Conservation (phyloP, 805 yeast species). For the Ogataea populi-albae region DNA sequence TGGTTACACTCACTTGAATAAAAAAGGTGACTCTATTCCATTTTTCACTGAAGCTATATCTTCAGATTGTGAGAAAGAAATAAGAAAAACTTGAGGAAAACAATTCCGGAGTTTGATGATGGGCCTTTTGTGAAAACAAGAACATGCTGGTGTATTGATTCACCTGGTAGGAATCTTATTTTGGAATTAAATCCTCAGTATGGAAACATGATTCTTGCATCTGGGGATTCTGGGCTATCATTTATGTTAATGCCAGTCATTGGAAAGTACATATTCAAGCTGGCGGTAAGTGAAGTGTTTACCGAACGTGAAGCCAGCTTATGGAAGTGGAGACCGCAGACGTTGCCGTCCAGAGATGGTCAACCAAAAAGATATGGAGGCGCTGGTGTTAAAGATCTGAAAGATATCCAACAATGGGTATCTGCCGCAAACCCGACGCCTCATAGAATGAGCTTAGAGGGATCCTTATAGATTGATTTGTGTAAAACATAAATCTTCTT, state of each 20-base stretch:
- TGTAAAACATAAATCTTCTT: too few species aligned
- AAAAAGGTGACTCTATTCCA: constrained; percentile 22
- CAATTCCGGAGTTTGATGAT: constrained; percentile 37
- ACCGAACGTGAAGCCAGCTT: constrained; percentile 1
- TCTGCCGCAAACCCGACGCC: constrained; percentile 16
- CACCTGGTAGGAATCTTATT: constrained; percentile 25
- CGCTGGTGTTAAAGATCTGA: constrained; percentile 29
- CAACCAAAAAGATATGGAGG: constrained; percentile 33
- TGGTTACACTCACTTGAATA: constrained; percentile 15
- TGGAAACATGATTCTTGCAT: constrained; percentile 16
- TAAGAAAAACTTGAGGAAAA: constrained; percentile 22
- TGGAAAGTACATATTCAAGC: constrained; percentile 20
- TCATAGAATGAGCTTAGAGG: constrained; percentile 4
- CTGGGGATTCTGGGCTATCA: constrained; percentile 29
- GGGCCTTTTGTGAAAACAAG: constrained; percentile 16
- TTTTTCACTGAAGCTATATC: constrained; percentile 34
- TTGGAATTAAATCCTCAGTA: constrained; percentile 21
- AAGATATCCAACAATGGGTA: constrained; percentile 27
- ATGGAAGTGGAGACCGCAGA: constrained; percentile 16
- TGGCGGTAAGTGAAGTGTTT: constrained; percentile 4
- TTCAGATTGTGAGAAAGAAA: constrained; percentile 22
- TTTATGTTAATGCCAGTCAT: constrained; percentile 28
- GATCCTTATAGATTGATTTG: background rate
- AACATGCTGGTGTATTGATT: constrained; percentile 30
- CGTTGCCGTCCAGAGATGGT: constrained; percentile 13